Percentiles rank a stretch among this genome's conserved stretches.
These are phyloP conservation scores for Candida chauliodis DNA, from an alignment of 805 yeast genomes.

Conservation along the genomic window DNA sequence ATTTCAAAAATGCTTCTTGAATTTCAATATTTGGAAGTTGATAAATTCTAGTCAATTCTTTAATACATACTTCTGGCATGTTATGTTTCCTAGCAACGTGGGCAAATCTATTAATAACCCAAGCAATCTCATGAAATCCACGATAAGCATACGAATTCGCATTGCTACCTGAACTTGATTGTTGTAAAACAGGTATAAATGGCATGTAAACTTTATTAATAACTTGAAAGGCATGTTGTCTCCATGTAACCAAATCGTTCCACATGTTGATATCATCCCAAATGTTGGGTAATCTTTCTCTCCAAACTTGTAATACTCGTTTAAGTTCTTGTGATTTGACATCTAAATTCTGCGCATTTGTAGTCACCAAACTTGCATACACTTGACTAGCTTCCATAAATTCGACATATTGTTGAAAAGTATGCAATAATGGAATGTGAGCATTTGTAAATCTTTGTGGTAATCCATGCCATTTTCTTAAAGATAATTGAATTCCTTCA, in stretches of 20 bases:
- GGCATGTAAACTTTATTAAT: conserved; percentile 94
- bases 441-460: conserved; percentile 78
- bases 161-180: conserved; percentile 58
- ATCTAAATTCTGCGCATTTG: conserved; percentile 90
- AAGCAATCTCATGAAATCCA: conserved; percentile 98
- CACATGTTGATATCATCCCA: conserved; percentile 98
- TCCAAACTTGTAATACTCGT: conserved; percentile 94
- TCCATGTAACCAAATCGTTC: conserved; percentile 98
- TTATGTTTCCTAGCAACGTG: conserved; percentile 97
- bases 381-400: conserved; percentile 96
- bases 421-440: conserved; percentile 85
- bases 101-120: conserved; percentile 97
- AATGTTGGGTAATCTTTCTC: conserved; percentile 90
- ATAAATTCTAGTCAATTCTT: conserved; percentile 88
- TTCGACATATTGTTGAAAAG: conserved; percentile 96
- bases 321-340: conserved; percentile 91
- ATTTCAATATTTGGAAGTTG: conserved; percentile 96
- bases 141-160: conserved; percentile 93
- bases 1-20: conserved; percentile 93
- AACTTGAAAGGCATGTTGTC: conserved; percentile 96
- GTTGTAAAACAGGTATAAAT: conserved; percentile 79
- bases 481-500: conserved; percentile 91
- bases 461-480: conserved; percentile 88
- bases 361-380: conserved; percentile 78
- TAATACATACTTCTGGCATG: conserved; percentile 95